These are phyloP conservation scores for Sphaerobolus stellatus DNA, from an alignment of 1,284 basidiomycete species.

Conservation along the genomic window DNA sequence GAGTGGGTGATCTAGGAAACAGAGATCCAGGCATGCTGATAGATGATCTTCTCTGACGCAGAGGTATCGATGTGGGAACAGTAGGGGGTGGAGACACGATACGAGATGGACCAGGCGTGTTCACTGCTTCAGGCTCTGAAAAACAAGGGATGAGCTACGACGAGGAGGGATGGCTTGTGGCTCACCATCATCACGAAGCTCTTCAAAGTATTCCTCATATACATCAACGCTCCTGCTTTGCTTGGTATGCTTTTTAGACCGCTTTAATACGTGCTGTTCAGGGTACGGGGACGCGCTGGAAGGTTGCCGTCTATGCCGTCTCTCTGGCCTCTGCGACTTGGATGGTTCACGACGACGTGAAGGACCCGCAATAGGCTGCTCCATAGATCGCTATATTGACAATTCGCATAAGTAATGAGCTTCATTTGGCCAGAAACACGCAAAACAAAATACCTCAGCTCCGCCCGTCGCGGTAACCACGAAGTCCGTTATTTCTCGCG, in stretches of 20 bases:
- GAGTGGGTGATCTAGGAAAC: slow-evolving; percentile 66
- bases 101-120: neutral
- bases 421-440: too few relatives aligned
- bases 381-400: neutral
- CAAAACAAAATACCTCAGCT: slow-evolving; percentile 16
- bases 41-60: slow-evolving; percentile 24
- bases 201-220: too few relatives aligned
- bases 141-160: neutral
- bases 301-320: slow-evolving; percentile 1
- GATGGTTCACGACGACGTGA: neutral
- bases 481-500: slow-evolving; percentile 70
- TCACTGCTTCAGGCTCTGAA: neutral
- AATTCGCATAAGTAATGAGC: too few relatives aligned
- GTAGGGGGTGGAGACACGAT: neutral
- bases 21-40: slow-evolving; percentile 77
- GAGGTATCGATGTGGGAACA: neutral
- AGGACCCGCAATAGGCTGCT: slow-evolving; percentile 1
- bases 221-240: too few relatives aligned
- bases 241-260: neutral
- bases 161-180: neutral
- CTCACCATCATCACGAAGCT: too few relatives aligned
- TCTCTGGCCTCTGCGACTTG: neutral
- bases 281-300: neutral
- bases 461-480: slow-evolving; percentile 61
- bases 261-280: slow-evolving; percentile 1